These are phyloP conservation scores for Trichoderma sp. DNA, from an alignment of 2,329 filamentous ascomycete species.

Conservation along the genomic window DNA sequence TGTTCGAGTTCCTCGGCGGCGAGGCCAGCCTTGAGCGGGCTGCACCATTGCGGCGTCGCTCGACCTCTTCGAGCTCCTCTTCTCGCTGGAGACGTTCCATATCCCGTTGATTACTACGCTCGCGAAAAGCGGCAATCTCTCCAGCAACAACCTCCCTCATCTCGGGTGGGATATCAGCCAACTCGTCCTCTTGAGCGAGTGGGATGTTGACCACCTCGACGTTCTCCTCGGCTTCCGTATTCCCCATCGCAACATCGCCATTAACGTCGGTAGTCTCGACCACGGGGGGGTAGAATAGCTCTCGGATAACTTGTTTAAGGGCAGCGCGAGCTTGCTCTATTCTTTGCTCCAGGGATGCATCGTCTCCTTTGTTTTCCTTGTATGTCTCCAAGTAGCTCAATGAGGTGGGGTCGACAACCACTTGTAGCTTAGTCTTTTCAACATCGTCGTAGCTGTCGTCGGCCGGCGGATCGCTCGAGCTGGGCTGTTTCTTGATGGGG, in stretches of 20 bases:
- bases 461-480: conserved; percentile 41
- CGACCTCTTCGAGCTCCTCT: conserved; percentile 86
- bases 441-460: conserved; percentile 50
- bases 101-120: conserved; percentile 84
- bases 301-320: conserved; percentile 64
- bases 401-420: conserved; percentile 78
- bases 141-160: conserved; percentile 93
- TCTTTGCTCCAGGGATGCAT: conserved; percentile 61
- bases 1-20: conserved; percentile 66
- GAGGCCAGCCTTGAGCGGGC: conserved; percentile 68
- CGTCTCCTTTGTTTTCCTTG: conserved; percentile 62
- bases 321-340: conserved; percentile 66
- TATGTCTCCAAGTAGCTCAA: conserved; percentile 82
- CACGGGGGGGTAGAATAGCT: conserved; percentile 66
- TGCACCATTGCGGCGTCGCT: conserved; percentile 68
- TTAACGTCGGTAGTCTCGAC: conserved; percentile 52
- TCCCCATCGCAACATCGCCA: conserved; percentile 68
- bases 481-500: conserved; percentile 70
- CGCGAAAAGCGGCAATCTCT: conserved; percentile 91
- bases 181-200: conserved; percentile 82
- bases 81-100: conserved; percentile 82
- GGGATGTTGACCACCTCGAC: conserved; percentile 89
- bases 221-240: conserved; percentile 58
- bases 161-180: conserved; percentile 91
- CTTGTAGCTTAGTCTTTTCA: conserved; percentile 67